These are phyloP conservation scores for Zalaria obscura DNA, from an alignment of 2,329 filamentous ascomycete species.

Conservation along the genomic window DNA sequence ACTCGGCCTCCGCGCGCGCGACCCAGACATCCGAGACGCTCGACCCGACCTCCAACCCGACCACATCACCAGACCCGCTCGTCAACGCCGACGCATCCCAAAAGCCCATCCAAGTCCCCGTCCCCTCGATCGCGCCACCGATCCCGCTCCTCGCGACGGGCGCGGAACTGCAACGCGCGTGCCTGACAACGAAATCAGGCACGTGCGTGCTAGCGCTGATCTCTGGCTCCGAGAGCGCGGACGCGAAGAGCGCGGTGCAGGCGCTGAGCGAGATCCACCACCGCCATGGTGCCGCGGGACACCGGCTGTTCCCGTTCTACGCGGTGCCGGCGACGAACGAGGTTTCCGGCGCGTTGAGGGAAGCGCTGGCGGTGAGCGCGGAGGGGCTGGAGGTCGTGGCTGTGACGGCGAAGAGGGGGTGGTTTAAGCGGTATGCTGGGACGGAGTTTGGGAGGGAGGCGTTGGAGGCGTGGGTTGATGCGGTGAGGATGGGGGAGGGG, in stretches of 20 bases:
- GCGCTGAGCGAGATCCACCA: slow-evolving; percentile 60
- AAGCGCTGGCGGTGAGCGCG: slow-evolving; percentile 45
- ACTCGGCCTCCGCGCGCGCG: slow-evolving; percentile 31
- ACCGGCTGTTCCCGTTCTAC: slow-evolving; percentile 71
- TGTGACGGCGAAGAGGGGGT: slow-evolving; percentile 69
- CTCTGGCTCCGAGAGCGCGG: slow-evolving; percentile 36
- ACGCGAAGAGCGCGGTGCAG: slow-evolving; percentile 33
- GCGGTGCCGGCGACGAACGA: slow-evolving; percentile 51
- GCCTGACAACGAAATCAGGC: slow-evolving; percentile 59
- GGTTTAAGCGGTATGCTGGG: slow-evolving; percentile 65
- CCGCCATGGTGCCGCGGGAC: slow-evolving; percentile 54
- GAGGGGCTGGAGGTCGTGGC: slow-evolving; percentile 59
- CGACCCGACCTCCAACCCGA: slow-evolving; percentile 33
- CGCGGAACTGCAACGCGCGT: slow-evolving; percentile 53
- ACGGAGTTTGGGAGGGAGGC: slow-evolving; percentile 40
- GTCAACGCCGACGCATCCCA: slow-evolving; percentile 28
- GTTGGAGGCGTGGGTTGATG: slow-evolving; percentile 78
- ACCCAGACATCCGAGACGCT: slow-evolving; percentile 36
- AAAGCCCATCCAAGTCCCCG: slow-evolving; percentile 36
- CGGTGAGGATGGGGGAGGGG: slow-evolving; percentile 80
- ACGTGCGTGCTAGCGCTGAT: slow-evolving; percentile 73
- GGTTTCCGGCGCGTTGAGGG: slow-evolving; percentile 40
- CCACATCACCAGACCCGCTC: slow-evolving; percentile 39
- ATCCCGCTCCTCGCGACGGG: slow-evolving; percentile 52
- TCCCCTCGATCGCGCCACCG: slow-evolving; percentile 34